Evolutionary conservation across 495 filamentous ascomycete species (phyloP), one percentile per base, ranked within the genome.

Genomic region (Lasiosphaeriaceae sp.): DNA sequence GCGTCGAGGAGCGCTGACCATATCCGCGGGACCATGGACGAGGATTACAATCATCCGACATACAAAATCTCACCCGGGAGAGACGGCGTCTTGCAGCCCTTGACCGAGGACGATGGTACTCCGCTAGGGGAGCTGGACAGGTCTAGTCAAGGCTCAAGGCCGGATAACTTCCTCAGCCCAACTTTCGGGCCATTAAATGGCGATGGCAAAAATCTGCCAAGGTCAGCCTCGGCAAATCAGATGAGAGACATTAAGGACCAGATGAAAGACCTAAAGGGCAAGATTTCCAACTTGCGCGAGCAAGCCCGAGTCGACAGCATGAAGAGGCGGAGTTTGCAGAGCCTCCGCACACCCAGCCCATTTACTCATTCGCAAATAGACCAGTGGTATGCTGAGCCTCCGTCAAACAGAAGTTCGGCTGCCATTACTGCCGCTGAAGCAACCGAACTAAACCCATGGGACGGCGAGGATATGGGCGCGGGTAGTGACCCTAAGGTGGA

Each of bases 251-350:
- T 97, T 16, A 88, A 89, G 51, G 88, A 92, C 59, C 92, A 98
- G 74, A 94, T 97, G 88, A 86, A 92, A 61, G 92, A 92, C 60
- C 76, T 98, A 22, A 91, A 93, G 63, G 94, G 93, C 50, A 90
- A 91, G 61, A 90, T 98, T 20, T 96, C 92, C 3, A 87, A 79
- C 11, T 72, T 98, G 31, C 85, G 92, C 57, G 83, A 92, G 60
- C 88, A 92, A 67, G 87, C 88, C 5, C 83, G 89, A 48, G 89
- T 89, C 57, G 94, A 97, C 62, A 89, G 81, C 57, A 71, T 96
- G 59, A 87, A 89, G 59, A 81, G 94, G 44, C 84, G 88, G 48
- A 96, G 93, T 67, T 66, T 95, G 51, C 90, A 93, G 60, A 93
- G 83, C 70, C 72, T 96, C 46, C 83, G 91, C 11, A 90, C 89